Evolutionary conservation across 805 yeast genomes (phyloP).

Genomic region (Candida nitratophila): DNA sequence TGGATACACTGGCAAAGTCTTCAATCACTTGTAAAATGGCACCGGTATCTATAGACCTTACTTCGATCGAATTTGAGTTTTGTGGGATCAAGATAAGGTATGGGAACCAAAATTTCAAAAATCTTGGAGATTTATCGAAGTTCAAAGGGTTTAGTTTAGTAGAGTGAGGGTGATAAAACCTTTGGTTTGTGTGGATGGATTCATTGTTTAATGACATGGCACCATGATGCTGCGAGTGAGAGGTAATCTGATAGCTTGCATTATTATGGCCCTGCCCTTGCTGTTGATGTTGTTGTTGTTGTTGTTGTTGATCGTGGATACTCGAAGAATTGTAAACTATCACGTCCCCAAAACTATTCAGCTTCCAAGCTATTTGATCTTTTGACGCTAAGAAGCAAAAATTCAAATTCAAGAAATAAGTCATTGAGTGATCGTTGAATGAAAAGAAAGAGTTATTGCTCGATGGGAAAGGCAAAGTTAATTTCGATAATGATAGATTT

Average conservation of each 20-base stretch:
- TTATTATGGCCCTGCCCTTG: too few relatives aligned
- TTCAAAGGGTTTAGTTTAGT: background rate
- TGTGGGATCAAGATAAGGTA: conserved; percentile 26
- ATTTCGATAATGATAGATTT: background rate
- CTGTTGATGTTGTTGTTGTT: too few relatives aligned
- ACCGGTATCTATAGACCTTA: conserved; percentile 31
- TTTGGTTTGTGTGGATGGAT: background rate
- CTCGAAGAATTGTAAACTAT: background rate
- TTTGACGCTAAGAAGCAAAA: conserved; percentile 3
- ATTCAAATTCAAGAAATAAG: background rate
- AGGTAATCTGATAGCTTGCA: too few relatives aligned
- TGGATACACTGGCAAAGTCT: background rate
- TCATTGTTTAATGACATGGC: background rate
- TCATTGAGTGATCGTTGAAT: background rate
- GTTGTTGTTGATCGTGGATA: background rate
- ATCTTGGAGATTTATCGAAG: conserved; percentile 21
- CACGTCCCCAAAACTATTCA: background rate
- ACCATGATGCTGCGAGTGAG: background rate
- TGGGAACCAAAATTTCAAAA: conserved; percentile 31
- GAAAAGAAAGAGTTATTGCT: background rate
- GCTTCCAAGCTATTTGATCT: conserved; percentile 5
- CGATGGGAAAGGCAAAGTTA: background rate
- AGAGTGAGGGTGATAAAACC: background rate
- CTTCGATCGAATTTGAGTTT: conserved; percentile 23
- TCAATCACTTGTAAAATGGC: conserved; percentile 25